Evolutionary conservation across 495 filamentous ascomycete genomes (phyloP), one percentile per base, ranked within the genome.

Genomic region (Chaetomium tenue): DNA sequence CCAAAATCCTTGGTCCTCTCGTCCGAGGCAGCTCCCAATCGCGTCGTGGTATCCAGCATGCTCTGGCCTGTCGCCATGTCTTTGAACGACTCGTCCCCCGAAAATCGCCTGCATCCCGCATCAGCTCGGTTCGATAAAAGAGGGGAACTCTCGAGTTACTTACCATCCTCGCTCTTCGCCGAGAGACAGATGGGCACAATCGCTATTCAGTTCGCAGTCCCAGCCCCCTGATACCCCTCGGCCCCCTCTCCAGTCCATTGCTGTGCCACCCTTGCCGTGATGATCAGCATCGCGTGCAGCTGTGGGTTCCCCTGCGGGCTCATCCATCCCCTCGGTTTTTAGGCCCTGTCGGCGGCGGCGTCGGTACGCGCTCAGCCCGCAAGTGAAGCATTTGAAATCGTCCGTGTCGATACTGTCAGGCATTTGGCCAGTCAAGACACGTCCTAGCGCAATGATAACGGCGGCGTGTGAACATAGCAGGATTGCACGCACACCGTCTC

Each of bases 401-500:
- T 92, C 87, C 64, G 80, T 82, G 8, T 79, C 82, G 44, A 81
- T 70, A 74, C 89, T 86, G 11, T 83, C 81, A 0, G 91, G 91
- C 86, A 92, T 89, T 4, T 70, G 61, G 0, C 90, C 91, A 16
- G 91, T 96, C 66, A 98, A 77, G 6, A 82, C 85, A 15, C 94
- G 83, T 3, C 92, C 94, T 60, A 92, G 87, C 7, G 89, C 89
- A 70, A 98, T 95, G 69, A 97, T 80, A 16, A 86, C 83, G 23
- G 94, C 94, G 0, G 93, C 94, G 78, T 98, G 94, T n/a, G 91
- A 87, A 74, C 90, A 96, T 16, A 98, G 83, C 25, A 96, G 66
- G 18, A 97, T 78, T 0, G 91, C 79, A 55, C 85, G 88, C 8
- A 79, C 75, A 39, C 83, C 82, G 51, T 85, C 81, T 22, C 72